Base-by-base conservation (phyloP, 257 asterid species). In the Solanum chaucha region DNA sequence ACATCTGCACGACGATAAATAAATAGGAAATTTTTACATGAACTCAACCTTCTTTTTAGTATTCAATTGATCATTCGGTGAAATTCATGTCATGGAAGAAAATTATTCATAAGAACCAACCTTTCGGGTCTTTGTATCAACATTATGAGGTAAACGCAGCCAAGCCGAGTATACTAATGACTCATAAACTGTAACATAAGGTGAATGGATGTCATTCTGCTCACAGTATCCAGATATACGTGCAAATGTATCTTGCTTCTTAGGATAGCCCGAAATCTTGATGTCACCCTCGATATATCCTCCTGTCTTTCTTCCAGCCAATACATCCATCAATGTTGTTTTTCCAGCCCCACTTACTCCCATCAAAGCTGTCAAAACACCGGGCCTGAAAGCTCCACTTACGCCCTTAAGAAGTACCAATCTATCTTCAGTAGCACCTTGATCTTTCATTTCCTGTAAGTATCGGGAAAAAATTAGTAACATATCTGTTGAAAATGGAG, bases 291-390 rank as follows among this genome's bases (percentile, higher is more conserved):
- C 93, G n/a, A 95, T 93, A 74, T 94, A 94, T 46, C 98, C 98
- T 7, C 98, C 97, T 1, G 98, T 95, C 90, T 95, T 95, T 65
- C 98, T 82, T 46, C 98, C 98, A 19, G 98, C 96, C 58, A 95
- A 86, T 58, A 95, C 98, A 30, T 95, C 98, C 97, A 95, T 94
- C 48, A 95, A 82, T 1, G 98, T 95, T 87, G 98, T 95, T 88
- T 95, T 95, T 26, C 98, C 98, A 8, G 98, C 98, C 73, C 98
- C 98, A 87, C 96, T 95, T 20, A 95, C 98, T 15, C 98, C 98
- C 98, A 95, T 93, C 83, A 95, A 89, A 70, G 98, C 98, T 4
- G 98, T 93, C 28, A 95, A 94, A 87, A 95, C 96, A 12, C 98
- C 98, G 2, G 98, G 98, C 93, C 96, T 90, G 87, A 95, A 95